These are phyloP conservation scores for Phytophthora colocasiae DNA, from an alignment of 352 stramenopile genomes.

Conservation along the genomic window DNA sequence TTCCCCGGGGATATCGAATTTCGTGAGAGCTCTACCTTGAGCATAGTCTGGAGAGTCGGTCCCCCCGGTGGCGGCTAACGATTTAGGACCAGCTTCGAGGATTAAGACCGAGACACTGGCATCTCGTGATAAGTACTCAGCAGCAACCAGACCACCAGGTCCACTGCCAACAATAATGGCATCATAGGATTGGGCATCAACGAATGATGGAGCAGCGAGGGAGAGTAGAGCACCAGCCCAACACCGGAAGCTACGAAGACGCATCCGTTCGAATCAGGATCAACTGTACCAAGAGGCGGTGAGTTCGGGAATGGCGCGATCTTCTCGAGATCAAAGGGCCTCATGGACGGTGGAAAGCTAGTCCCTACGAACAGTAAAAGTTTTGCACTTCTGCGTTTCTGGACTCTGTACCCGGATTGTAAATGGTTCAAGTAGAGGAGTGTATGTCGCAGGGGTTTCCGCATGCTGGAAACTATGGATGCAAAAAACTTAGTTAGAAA, in stretches of 20 bases:
- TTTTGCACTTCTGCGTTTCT: constrained; percentile 12
- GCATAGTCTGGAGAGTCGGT: constrained; percentile 57
- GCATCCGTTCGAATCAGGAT: constrained; percentile 13
- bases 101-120: constrained; percentile 59
- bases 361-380: constrained; percentile 21
- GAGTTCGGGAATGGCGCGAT: constrained; percentile 19
- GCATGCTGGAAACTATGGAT: too few species aligned
- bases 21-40: constrained; percentile 44
- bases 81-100: constrained; percentile 60
- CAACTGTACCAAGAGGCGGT: constrained; percentile 1
- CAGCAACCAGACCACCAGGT: constrained; percentile 61
- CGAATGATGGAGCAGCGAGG: background rate
- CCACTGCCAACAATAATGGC: constrained; percentile 65
- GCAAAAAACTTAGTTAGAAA: background rate
- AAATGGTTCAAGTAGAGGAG: constrained; percentile 8
- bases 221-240: constrained; percentile 20
- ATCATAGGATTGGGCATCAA: constrained; percentile 51
- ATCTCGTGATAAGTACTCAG: constrained; percentile 65
- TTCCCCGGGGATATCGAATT: constrained; percentile 79
- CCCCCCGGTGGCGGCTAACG: constrained; percentile 52
- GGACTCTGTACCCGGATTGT: constrained; percentile 16
- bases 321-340: background rate
- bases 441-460: background rate
- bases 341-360: too few species aligned
- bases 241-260: constrained; percentile 2